phyloP scores from a whole-genome alignment of 306 rosid genomes.

The Cucurbita maxima region DNA sequence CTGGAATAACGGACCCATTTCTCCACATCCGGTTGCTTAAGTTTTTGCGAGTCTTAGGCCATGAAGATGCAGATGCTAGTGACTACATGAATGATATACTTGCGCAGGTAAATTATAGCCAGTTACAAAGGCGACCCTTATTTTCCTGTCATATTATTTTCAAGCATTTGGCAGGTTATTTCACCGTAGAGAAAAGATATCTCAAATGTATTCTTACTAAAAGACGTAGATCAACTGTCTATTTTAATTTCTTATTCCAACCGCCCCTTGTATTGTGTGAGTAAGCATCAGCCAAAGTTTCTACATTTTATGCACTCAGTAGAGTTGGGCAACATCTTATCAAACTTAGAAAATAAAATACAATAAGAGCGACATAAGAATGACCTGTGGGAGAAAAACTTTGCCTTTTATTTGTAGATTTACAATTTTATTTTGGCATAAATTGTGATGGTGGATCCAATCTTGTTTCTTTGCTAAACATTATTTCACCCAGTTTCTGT shows the following conservation, averaged over 20 bases:
- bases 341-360: too few relatives aligned
- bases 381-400: not conserved
- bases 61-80: constrained; percentile 85
- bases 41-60: constrained; percentile 83
- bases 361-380: too few relatives aligned
- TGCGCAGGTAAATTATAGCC: constrained; percentile 65
- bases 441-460: not conserved
- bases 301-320: not conserved
- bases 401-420: not conserved
- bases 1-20: constrained; percentile 96
- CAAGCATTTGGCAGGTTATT: not conserved
- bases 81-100: constrained; percentile 96
- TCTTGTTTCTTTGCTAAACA: not conserved
- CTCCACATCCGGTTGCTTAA: constrained; percentile 84
- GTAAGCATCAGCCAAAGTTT: not conserved
- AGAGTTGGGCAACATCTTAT: not conserved
- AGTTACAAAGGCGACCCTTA: not conserved
- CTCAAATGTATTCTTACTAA: not conserved
- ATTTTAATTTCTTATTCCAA: not conserved
- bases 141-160: not conserved
- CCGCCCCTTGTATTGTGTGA: not conserved
- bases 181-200: not conserved
- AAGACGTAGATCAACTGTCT: not conserved
- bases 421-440: not conserved
- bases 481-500: not conserved